phyloP scores from a whole-genome alignment of 2,329 filamentous ascomycete genomes.

The Pseudocercospora cruenta region DNA sequence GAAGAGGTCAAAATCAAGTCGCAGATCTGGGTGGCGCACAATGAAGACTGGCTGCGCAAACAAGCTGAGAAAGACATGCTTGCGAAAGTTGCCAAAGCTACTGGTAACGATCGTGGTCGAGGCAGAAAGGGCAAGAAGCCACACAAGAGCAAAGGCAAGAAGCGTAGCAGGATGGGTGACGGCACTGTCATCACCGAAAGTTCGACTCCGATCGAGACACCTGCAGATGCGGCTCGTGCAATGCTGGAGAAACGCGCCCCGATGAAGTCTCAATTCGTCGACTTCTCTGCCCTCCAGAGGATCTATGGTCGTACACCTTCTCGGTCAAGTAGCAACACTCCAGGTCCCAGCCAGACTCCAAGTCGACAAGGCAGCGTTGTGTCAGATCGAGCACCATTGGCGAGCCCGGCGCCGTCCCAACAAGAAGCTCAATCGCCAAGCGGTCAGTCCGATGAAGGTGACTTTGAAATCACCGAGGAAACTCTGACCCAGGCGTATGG shows the following conservation, averaged over 20 bases:
- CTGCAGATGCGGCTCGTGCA: slow-evolving; percentile 49
- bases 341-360: slow-evolving; percentile 17
- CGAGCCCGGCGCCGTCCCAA: slow-evolving; percentile 13
- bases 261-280: slow-evolving; percentile 48
- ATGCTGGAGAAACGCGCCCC: slow-evolving; percentile 52
- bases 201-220: slow-evolving; percentile 46
- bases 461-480: background rate
- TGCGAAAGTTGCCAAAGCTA: slow-evolving; percentile 64
- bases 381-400: background rate
- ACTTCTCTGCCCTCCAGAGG: slow-evolving; percentile 51
- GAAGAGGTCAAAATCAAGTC: slow-evolving; percentile 83
- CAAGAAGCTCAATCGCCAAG: slow-evolving; percentile 1
- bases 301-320: slow-evolving; percentile 40
- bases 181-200: slow-evolving; percentile 47
- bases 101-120: slow-evolving; percentile 38
- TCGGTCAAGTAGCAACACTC: slow-evolving; percentile 22
- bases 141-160: slow-evolving; percentile 48
- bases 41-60: slow-evolving; percentile 87
- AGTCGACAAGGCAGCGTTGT: slow-evolving; percentile 13
- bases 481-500: background rate
- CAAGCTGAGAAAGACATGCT: slow-evolving; percentile 83
- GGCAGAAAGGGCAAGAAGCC: slow-evolving; percentile 38
- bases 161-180: slow-evolving; percentile 46
- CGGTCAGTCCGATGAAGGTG: slow-evolving; percentile 7
- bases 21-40: slow-evolving; percentile 90